Evolutionary conservation across 352 stramenopile genomes (phyloP).

Genomic region (Thraustochytrium sp.): DNA sequence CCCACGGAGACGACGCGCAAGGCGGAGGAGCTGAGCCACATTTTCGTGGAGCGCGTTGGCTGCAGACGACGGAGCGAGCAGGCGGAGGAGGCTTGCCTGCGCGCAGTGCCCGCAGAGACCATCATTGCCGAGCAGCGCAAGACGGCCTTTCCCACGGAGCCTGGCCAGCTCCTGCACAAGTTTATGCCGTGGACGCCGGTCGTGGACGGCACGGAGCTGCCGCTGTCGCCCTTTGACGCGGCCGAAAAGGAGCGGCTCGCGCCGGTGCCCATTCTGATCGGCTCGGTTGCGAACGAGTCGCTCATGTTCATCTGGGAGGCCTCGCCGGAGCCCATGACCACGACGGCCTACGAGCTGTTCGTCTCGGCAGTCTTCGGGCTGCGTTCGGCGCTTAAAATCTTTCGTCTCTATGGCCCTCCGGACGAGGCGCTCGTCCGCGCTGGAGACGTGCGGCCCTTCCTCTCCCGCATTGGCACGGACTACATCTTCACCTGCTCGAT

Average conservation of each 20-base stretch:
- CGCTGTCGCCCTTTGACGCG: conserved; percentile 6
- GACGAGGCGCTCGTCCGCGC: neutral
- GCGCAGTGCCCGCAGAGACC: neutral
- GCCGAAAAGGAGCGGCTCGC: neutral
- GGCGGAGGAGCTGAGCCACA: neutral
- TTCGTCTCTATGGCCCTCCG: neutral
- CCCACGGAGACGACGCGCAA: conserved; percentile 20
- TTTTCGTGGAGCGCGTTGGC: neutral
- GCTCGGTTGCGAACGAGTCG: conserved; percentile 34
- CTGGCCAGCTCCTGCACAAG: conserved; percentile 32
- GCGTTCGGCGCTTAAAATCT: neutral
- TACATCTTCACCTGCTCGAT: conserved; percentile 45
- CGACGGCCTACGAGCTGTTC: conserved; percentile 29
- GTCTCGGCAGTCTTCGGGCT: conserved; percentile 26
- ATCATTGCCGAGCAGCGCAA: conserved; percentile 15
- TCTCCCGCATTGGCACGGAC: conserved; percentile 38
- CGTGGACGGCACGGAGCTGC: conserved; percentile 18
- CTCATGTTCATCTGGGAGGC: conserved; percentile 39
- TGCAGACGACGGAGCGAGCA: neutral
- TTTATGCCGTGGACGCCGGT: conserved; percentile 47
- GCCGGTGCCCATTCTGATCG: conserved; percentile 38
- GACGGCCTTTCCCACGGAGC: neutral
- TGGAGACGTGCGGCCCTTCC: neutral
- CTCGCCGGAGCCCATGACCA: conserved; percentile 28
- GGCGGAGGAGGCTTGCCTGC: conserved; percentile 26